phyloP scores from a whole-genome alignment of 306 rosid genomes.

The Prunus fruticosa region DNA sequence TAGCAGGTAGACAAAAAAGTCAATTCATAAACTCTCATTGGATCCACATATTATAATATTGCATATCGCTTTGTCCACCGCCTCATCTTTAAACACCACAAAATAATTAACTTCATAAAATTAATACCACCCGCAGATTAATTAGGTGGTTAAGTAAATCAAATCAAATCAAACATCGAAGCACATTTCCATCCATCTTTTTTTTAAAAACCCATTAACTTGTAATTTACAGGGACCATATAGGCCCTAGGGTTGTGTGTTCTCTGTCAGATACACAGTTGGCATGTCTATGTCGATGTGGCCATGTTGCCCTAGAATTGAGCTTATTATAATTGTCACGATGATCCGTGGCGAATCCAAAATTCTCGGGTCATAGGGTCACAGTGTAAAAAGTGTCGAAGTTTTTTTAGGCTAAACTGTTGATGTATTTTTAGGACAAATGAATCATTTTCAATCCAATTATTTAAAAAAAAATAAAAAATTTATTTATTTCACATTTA shows the following conservation, averaged over 20 bases:
- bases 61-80: neutral
- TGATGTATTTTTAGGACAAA: too few relatives aligned
- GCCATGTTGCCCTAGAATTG: conserved; percentile 11
- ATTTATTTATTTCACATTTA: too few relatives aligned
- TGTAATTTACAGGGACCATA: neutral
- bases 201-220: too few relatives aligned
- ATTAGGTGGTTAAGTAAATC: neutral
- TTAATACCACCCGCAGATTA: neutral
- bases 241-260: neutral
- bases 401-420: too few relatives aligned
- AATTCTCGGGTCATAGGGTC: too few relatives aligned
- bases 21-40: neutral
- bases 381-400: too few relatives aligned
- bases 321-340: neutral
- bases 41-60: neutral
- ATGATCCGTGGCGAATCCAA: too few relatives aligned
- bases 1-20: neutral
- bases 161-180: neutral
- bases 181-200: neutral
- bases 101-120: neutral
- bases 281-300: conserved; percentile 1
- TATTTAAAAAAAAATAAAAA: too few relatives aligned
- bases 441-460: too few relatives aligned
- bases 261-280: neutral
- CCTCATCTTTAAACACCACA: neutral